Evolutionary conservation across 306 rosid genomes (phyloP).

Genomic region (Trifolium subterraneum): DNA sequence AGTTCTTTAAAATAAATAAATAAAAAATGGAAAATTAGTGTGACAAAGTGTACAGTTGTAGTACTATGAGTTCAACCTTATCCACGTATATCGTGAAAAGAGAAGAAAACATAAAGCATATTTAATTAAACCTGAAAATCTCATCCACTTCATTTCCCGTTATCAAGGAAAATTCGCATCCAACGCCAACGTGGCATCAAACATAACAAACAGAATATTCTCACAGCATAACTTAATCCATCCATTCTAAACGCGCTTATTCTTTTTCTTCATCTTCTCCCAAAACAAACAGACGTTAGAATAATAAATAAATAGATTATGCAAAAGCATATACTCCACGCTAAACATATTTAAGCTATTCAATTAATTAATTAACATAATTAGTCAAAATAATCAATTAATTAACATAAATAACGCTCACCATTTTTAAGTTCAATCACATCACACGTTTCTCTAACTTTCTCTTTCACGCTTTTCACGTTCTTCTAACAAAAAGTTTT

Average conservation of each 20-base stretch:
- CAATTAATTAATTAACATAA: neutral
- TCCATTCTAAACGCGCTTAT: neutral
- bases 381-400: neutral
- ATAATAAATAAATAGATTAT: neutral
- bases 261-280: neutral
- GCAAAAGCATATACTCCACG: neutral
- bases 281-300: neutral
- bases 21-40: no score
- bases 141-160: neutral
- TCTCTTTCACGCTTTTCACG: conserved; percentile 40
- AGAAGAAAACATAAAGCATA: no score
- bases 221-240: neutral
- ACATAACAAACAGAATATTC: conserved; percentile 29
- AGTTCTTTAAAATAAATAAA: no score
- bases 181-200: neutral
- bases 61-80: no score
- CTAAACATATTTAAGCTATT: neutral
- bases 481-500: neutral
- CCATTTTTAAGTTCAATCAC: conserved; percentile 8
- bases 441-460: neutral
- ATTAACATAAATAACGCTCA: neutral
- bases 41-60: no score
- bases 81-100: no score
- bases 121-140: no score
- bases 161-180: neutral